Evolutionary conservation across 768 basidiomycete species (phyloP).

Genomic region (Boletus edulis): DNA sequence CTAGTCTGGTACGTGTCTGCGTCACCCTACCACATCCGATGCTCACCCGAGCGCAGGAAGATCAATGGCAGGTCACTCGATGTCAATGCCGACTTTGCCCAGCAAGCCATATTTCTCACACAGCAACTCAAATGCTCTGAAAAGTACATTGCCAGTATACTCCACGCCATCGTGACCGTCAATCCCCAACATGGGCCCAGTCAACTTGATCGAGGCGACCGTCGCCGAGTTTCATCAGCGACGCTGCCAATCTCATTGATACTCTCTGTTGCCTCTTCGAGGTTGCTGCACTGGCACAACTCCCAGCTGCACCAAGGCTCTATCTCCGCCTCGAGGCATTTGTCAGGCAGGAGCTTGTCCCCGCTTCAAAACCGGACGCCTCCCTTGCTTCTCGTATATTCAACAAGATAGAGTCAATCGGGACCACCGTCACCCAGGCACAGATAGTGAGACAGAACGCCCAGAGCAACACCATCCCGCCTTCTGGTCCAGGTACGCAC

Average conservation of each 20-base stretch:
- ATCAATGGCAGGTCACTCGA: slow-evolving; percentile 66
- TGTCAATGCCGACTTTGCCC: slow-evolving; percentile 77
- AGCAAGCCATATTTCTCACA: slow-evolving; percentile 74
- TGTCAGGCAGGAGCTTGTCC: slow-evolving; percentile 53
- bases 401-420: slow-evolving; percentile 60
- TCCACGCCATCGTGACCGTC: slow-evolving; percentile 59
- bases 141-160: slow-evolving; percentile 67
- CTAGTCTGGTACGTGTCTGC: slow-evolving; percentile 50
- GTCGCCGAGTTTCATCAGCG: slow-evolving; percentile 67
- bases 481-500: slow-evolving; percentile 50
- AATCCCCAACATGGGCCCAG: slow-evolving; percentile 61
- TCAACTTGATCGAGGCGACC: slow-evolving; percentile 60
- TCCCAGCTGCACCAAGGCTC: slow-evolving; percentile 44
- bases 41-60: slow-evolving; percentile 49
- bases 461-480: slow-evolving; percentile 50
- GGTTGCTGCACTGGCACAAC: slow-evolving; percentile 47
- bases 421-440: slow-evolving; percentile 49
- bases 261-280: slow-evolving; percentile 70
- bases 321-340: slow-evolving; percentile 54
- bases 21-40: neutral
- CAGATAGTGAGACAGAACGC: slow-evolving; percentile 63
- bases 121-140: slow-evolving; percentile 83
- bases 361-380: slow-evolving; percentile 35
- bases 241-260: slow-evolving; percentile 65
- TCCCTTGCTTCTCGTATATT: slow-evolving; percentile 57